phyloP scores from a whole-genome alignment of 345 rosid species.

The Eucalyptus paniculata region DNA sequence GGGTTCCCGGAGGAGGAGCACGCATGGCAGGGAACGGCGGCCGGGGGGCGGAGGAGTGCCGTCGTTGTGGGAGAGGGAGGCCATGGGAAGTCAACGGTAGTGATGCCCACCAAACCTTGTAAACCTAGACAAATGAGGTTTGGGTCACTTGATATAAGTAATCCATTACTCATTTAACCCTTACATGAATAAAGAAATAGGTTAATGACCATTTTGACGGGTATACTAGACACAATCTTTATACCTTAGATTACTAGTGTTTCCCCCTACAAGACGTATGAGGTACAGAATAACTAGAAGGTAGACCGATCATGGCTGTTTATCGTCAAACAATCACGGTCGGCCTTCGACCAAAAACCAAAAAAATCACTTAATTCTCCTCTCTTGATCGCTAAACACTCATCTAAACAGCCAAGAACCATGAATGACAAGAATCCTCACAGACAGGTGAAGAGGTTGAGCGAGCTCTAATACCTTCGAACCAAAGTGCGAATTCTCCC shows the following conservation, averaged over 20 bases:
- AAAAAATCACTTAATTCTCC: background rate
- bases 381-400: background rate
- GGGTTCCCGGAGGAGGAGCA: background rate
- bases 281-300: background rate
- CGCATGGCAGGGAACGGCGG: background rate
- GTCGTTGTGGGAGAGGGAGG: background rate
- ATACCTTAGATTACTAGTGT: background rate
- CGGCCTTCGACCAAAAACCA: background rate
- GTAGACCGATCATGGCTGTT: background rate
- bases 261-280: background rate
- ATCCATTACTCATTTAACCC: too few relatives aligned
- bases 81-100: background rate
- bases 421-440: background rate
- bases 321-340: background rate
- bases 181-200: too few relatives aligned
- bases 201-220: too few relatives aligned
- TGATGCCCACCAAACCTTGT: background rate
- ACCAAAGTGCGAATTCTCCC: constrained; percentile 13
- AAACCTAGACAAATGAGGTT: too few relatives aligned
- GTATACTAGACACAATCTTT: background rate
- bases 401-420: background rate
- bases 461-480: constrained; percentile 1
- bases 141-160: too few relatives aligned
- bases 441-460: too few relatives aligned
- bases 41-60: background rate